Percentiles rank a stretch among this genome's conserved stretches.
Conservation (phyloP, 2,329 filamentous ascomycete species). For the Talaromyces funiculosus region DNA sequence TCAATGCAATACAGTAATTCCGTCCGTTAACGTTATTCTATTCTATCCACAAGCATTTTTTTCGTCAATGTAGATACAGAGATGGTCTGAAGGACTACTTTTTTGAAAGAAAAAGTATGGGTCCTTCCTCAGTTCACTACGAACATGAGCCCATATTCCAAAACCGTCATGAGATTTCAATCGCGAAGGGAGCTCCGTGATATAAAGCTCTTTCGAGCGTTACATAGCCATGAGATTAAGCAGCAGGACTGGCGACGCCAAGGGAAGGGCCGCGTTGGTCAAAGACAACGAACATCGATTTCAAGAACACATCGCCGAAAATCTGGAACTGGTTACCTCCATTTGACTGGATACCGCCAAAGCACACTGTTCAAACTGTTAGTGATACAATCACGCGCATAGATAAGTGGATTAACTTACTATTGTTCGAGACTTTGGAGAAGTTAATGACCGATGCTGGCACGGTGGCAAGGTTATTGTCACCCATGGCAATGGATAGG, state of each 20-base stretch:
- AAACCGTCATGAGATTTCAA: not conserved
- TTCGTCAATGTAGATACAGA: not conserved
- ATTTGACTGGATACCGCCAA: constrained; percentile 56
- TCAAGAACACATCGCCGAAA: constrained; percentile 57
- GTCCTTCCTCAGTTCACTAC: not conserved
- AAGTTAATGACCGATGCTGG: constrained; percentile 54
- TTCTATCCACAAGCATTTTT: not conserved
- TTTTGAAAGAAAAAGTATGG: not conserved
- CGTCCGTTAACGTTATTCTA: not conserved
- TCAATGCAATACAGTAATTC: no score
- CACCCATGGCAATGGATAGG: constrained; percentile 51
- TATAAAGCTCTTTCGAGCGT: not conserved
- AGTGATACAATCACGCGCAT: constrained; percentile 8
- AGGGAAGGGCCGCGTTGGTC: constrained; percentile 46
- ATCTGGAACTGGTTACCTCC: constrained; percentile 52
- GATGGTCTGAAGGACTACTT: not conserved
- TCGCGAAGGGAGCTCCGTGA: not conserved
- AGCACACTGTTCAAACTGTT: constrained; percentile 42
- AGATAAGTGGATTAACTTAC: constrained; percentile 26
- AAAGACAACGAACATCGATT: constrained; percentile 57
- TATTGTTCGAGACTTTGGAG: constrained; percentile 25
- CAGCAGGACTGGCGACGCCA: constrained; percentile 45
- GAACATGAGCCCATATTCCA: not conserved
- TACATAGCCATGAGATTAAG: constrained; percentile 12
- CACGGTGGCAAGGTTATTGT: constrained; percentile 47